Conservation (phyloP, 352 stramenopile species). For the Aphanomyces astaci region DNA sequence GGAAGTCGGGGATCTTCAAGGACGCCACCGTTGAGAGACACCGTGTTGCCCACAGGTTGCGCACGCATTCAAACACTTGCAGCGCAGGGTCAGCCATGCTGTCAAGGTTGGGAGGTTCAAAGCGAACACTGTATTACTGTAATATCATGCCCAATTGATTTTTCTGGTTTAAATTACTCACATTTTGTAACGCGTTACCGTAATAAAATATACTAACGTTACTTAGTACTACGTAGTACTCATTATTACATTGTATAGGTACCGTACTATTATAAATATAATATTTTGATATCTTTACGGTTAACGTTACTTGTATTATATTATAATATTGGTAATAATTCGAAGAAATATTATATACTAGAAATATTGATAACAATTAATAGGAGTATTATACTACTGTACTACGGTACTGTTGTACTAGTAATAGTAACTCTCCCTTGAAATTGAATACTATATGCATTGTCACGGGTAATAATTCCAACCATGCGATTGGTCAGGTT, state of each 20-base stretch:
- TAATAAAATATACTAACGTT: no score
- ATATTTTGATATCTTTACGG: background rate
- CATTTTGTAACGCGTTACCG: no score
- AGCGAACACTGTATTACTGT: background rate
- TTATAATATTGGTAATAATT: no score
- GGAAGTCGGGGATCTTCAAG: constrained; percentile 17
- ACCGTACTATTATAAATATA: no score
- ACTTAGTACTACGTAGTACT: no score
- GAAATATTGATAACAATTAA: no score
- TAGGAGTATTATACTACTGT: no score
- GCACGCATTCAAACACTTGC: constrained; percentile 17
- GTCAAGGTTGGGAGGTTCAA: background rate
- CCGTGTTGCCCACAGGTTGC: constrained; percentile 16
- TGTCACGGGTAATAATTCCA: background rate
- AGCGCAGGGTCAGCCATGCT: constrained; percentile 7
- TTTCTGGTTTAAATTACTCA: no score
- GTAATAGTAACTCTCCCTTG: background rate
- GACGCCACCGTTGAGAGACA: constrained; percentile 5
- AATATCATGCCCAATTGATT: background rate
- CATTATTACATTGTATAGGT: no score
- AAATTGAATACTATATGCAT: background rate
- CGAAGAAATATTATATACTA: no score
- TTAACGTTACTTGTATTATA: no score
- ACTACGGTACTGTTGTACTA: no score
- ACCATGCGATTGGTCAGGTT: background rate